These are phyloP conservation scores for Trichophyton benhamiae DNA, from an alignment of 2,329 filamentous ascomycete genomes.

Conservation along the genomic window DNA sequence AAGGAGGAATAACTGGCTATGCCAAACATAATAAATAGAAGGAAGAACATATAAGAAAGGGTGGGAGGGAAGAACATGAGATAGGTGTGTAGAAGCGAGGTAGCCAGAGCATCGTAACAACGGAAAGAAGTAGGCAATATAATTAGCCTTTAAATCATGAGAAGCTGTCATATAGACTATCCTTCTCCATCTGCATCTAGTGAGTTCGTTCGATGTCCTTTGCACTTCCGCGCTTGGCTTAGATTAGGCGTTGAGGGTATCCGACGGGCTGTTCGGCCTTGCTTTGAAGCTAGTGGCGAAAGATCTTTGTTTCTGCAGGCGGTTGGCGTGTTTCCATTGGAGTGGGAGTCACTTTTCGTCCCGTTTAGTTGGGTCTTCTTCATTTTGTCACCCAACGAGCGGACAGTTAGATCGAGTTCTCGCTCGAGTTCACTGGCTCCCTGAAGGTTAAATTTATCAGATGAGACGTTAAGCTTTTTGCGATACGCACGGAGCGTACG, in stretches of 20 bases:
- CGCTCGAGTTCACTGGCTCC: conserved; percentile 44
- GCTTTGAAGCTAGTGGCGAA: conserved; percentile 18
- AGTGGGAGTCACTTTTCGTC: not conserved
- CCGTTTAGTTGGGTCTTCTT: conserved; percentile 21
- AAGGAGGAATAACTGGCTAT: conserved; percentile 2
- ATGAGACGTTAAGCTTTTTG: conserved; percentile 42
- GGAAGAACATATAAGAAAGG: conserved; percentile 3
- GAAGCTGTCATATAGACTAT: not conserved
- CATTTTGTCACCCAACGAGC: conserved; percentile 22
- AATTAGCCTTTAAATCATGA: not conserved
- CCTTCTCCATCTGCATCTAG: conserved; percentile 21
- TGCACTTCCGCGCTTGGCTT: conserved; percentile 15
- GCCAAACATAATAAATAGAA: conserved; percentile 4
- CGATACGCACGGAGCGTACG: conserved; percentile 46
- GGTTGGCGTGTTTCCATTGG: conserved; percentile 22
- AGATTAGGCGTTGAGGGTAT: conserved; percentile 28
- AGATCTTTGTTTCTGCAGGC: conserved; percentile 14
- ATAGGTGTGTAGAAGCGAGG: not conserved
- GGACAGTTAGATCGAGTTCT: conserved; percentile 40
- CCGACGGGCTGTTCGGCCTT: conserved; percentile 20
- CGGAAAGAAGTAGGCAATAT: not conserved
- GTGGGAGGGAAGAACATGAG: not conserved
- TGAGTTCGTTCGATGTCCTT: conserved; percentile 22
- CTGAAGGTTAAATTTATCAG: conserved; percentile 33
- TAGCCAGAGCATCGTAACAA: not conserved